These are phyloP conservation scores for Wickerhamiella kazuoi DNA, from an alignment of 805 yeast species.

Conservation along the genomic window DNA sequence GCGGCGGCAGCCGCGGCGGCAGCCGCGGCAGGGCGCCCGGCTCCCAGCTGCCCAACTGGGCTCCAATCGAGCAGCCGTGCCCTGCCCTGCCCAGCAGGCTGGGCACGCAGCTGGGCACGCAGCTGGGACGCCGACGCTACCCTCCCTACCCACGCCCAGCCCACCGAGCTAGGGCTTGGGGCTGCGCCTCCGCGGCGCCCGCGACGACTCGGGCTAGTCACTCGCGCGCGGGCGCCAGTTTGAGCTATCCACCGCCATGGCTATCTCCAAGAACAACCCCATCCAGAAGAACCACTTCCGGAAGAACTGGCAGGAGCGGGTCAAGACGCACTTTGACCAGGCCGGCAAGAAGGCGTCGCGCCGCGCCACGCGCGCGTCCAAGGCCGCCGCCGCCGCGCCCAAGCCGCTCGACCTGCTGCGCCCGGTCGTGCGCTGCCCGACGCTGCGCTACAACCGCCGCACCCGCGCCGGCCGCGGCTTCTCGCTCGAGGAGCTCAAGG, in stretches of 20 bases:
- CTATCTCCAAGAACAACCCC: conserved; percentile 97
- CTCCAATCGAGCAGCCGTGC: too few species aligned
- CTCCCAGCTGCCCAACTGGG: too few species aligned
- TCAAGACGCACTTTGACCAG: conserved; percentile 98
- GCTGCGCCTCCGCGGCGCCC: conserved; percentile 2
- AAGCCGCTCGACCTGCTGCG: conserved; percentile 91
- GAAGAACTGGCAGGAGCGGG: conserved; percentile 99
- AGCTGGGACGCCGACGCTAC: too few species aligned
- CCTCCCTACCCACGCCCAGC: too few species aligned
- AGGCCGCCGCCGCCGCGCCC: conserved; percentile 93
- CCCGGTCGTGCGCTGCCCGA: conserved; percentile 98
- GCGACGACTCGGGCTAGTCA: conserved; percentile 1
- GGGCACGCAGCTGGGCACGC: too few species aligned
- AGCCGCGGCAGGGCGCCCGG: conserved; percentile 1
- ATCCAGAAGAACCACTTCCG: conserved; percentile 99
- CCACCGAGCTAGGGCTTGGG: conserved; percentile 8
- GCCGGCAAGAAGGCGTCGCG: conserved; percentile 98
- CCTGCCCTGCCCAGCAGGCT: too few species aligned
- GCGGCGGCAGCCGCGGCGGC: too few species aligned
- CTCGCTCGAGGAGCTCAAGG: conserved; percentile 94
- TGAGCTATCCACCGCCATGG: conserved; percentile 26
- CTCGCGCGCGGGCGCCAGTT: neutral
- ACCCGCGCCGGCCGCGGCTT: conserved; percentile 99
- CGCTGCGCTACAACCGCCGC: conserved; percentile 97
- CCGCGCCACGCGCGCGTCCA: conserved; percentile 83